Percentiles rank a stretch among this genome's conserved stretches.
Conservation (phyloP, 345 rosid genomes). For the Dipteronia dyeriana region DNA sequence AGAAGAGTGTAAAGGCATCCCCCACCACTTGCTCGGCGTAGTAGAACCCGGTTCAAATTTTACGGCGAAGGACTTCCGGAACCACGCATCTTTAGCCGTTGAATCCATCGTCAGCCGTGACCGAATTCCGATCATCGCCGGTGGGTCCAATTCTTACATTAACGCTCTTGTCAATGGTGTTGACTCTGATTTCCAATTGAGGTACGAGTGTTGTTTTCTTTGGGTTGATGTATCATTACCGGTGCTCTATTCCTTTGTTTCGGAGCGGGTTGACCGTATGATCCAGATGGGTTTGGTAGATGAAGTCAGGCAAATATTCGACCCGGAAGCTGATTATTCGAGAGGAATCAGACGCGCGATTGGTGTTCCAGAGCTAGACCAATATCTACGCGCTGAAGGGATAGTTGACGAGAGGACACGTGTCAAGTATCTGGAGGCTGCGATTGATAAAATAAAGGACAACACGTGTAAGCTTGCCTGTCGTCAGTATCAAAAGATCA, state of each 20-base stretch:
- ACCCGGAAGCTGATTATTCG: constrained; percentile 52
- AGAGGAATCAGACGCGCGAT: constrained; percentile 74
- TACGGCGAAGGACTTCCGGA: constrained; percentile 55
- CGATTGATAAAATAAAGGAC: constrained; percentile 58
- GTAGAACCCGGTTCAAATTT: constrained; percentile 54
- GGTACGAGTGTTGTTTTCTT: constrained; percentile 69
- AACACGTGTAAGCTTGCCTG: constrained; percentile 55
- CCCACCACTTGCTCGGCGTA: constrained; percentile 75
- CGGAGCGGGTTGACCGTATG: constrained; percentile 82
- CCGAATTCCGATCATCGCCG: constrained; percentile 75
- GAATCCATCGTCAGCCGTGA: constrained; percentile 42
- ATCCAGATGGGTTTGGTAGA: constrained; percentile 62
- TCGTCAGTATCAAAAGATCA: constrained; percentile 63
- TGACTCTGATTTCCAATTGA: constrained; percentile 57
- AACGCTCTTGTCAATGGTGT: constrained; percentile 55
- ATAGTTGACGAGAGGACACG: constrained; percentile 26
- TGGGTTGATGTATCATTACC: constrained; percentile 80
- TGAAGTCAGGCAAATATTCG: constrained; percentile 58
- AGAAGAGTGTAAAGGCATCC: constrained; percentile 68
- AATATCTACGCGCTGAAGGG: constrained; percentile 43
- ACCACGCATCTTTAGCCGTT: constrained; percentile 43
- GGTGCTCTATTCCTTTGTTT: constrained; percentile 59
- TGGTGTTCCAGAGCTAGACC: constrained; percentile 79
- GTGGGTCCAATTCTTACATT: constrained; percentile 87
- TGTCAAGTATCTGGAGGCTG: constrained; percentile 41